These are phyloP conservation scores for Hevea brasiliensis DNA, from an alignment of 345 rosid genomes.

Conservation along the genomic window DNA sequence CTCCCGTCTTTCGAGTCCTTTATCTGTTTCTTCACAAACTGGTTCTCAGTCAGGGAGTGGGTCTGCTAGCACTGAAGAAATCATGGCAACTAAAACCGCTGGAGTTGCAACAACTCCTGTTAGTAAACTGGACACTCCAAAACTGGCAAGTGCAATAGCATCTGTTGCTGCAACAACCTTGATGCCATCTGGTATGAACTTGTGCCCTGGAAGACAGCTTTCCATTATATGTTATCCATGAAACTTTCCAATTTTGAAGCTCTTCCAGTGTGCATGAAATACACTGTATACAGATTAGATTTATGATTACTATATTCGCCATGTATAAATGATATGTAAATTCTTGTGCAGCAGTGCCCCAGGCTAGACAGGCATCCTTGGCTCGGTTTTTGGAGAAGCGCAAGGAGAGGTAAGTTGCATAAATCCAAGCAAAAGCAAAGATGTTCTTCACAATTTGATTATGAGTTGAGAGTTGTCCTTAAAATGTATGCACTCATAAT, in stretches of 20 bases:
- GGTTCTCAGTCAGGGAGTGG: constrained; percentile 47
- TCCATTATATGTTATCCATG: not conserved
- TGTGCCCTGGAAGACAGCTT: not conserved
- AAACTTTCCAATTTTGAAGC: constrained; percentile 7
- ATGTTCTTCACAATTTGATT: too few relatives aligned
- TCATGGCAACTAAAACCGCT: constrained; percentile 34
- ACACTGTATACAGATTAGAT: not conserved
- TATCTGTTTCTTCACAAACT: constrained; percentile 57
- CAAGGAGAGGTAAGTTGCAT: constrained; percentile 65
- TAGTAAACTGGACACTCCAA: constrained; percentile 43
- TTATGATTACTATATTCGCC: not conserved
- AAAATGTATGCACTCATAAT: not conserved
- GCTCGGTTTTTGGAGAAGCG: constrained; percentile 98
- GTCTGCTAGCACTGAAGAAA: constrained; percentile 48
- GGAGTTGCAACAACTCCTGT: constrained; percentile 34
- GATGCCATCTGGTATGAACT: constrained; percentile 62
- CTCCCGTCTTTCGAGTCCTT: constrained; percentile 46
- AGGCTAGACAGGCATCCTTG: constrained; percentile 90
- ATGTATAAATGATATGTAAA: constrained; percentile 6
- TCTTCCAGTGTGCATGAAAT: not conserved
- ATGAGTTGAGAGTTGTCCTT: not conserved
- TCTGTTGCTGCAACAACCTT: constrained; percentile 34
- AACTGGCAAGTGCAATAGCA: constrained; percentile 27
- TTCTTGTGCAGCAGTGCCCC: constrained; percentile 54
- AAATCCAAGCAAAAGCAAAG: not conserved